Evolutionary conservation across 371 early-diverging fungal species (phyloP), one percentile per base, ranked within the genome.

Genomic region (Parasitella parasitica): DNA sequence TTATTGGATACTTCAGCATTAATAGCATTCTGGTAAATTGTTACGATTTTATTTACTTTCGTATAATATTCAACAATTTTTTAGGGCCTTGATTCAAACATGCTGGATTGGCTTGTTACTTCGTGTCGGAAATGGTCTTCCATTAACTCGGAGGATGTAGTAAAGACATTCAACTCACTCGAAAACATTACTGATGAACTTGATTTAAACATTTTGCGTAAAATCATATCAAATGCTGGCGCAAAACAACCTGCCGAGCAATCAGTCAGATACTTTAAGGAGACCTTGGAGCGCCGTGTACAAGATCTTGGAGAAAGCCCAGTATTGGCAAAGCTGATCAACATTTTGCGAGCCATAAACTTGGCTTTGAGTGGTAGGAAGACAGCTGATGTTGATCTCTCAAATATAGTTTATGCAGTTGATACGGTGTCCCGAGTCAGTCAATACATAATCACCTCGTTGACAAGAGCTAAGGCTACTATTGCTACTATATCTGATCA

Each of bases 1-100:
- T 81, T 32, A 80, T 78, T 35, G 56, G 54, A 4, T 72, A 63
- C 58, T 72, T 72, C 37, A 72, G 63, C 27, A 66, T 68, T 49
- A 67, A 72, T 15, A 77, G 82, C 54, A 61, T 81, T 22, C 37
- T 81, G 72, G 84, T 80, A 69, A 43, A 71, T 54, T 15, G 38
- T 16, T 8, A 48, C 7, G 39, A 36, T 20, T 12, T 24, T 0
- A 26, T 1, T 11, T 13, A 4, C 3, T 27, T 16, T 49, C n/a
- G 48, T 7, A 28, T 4, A 9, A 16, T 50, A 15, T 30, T 13
- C 15, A 50, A 50, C 16, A 15, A 8, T 28, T 32, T 15, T 34
- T 15, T 24, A 77, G 74, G 60, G 54, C 2, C 9, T 64, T 4
- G 49, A 61, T 37, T 56, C 57, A 7, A 22, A 22, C 18, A 34